phyloP scores from a whole-genome alignment of 2,329 filamentous ascomycete genomes.

The Fusarium nanum region DNA sequence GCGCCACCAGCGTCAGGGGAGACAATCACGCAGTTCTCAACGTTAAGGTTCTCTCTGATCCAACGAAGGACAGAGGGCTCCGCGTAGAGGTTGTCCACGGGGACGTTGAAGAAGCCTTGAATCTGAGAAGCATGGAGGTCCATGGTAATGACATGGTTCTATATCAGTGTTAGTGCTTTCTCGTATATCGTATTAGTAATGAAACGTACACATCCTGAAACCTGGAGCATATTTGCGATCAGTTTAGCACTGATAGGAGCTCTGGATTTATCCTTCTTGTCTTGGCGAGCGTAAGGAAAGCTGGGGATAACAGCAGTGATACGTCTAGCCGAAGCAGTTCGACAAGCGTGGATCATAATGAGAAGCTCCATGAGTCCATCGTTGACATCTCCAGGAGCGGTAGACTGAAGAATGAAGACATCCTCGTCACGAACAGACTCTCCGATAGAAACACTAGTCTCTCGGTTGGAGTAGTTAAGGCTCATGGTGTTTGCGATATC shows the following conservation, averaged over 20 bases:
- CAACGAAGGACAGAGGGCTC: slow-evolving; percentile 92
- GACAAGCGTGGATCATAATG: slow-evolving; percentile 97
- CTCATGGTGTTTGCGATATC: slow-evolving; percentile 83
- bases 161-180: slow-evolving; percentile 15
- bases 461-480: slow-evolving; percentile 87
- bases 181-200: background rate
- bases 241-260: slow-evolving; percentile 97
- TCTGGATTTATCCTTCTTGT: slow-evolving; percentile 94
- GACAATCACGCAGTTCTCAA: slow-evolving; percentile 90
- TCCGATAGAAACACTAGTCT: slow-evolving; percentile 91
- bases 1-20: slow-evolving; percentile 95
- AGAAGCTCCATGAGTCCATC: slow-evolving; percentile 97
- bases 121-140: slow-evolving; percentile 94
- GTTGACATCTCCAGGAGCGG: slow-evolving; percentile 95
- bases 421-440: slow-evolving; percentile 98
- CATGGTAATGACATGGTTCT: slow-evolving; percentile 84
- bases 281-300: slow-evolving; percentile 95
- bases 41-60: slow-evolving; percentile 86
- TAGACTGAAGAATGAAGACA: slow-evolving; percentile 97
- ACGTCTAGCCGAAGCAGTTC: slow-evolving; percentile 75
- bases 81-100: slow-evolving; percentile 84
- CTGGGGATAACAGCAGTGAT: slow-evolving; percentile 97
- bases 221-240: slow-evolving; percentile 97
- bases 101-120: slow-evolving; percentile 92
- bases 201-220: slow-evolving; percentile 76